Evolutionary conservation across 2,329 filamentous ascomycete species (phyloP).

Genomic region (Fusarium sp.): DNA sequence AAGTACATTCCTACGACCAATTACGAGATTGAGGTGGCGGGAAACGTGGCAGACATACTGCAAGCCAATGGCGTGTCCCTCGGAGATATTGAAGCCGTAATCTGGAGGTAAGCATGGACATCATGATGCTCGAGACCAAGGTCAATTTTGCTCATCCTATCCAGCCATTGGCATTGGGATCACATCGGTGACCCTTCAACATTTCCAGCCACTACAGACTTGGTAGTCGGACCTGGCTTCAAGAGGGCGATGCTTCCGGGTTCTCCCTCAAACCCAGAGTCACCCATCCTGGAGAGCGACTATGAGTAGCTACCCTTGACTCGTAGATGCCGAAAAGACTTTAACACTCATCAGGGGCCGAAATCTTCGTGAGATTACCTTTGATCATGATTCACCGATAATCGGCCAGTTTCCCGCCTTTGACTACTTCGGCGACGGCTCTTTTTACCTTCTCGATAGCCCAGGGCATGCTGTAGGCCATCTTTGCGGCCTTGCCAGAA

Average conservation of each 20-base stretch:
- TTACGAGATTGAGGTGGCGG: slow-evolving; percentile 42
- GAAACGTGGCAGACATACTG: slow-evolving; percentile 42
- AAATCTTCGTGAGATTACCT: slow-evolving; percentile 44
- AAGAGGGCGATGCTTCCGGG: slow-evolving; percentile 59
- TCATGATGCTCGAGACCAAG: too few relatives aligned
- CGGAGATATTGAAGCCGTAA: slow-evolving; percentile 32
- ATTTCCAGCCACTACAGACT: slow-evolving; percentile 58
- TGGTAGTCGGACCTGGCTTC: slow-evolving; percentile 67
- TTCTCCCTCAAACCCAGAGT: slow-evolving; percentile 54
- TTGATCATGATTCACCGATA: slow-evolving; percentile 39
- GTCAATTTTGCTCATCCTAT: not conserved
- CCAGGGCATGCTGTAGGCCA: slow-evolving; percentile 57
- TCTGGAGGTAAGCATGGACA: slow-evolving; percentile 30
- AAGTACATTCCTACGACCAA: slow-evolving; percentile 43
- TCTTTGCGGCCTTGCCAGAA: slow-evolving; percentile 55
- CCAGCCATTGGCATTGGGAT: slow-evolving; percentile 62
- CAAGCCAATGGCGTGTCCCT: slow-evolving; percentile 8
- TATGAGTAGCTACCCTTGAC: not conserved
- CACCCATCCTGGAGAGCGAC: slow-evolving; percentile 50
- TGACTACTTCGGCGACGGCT: slow-evolving; percentile 58
- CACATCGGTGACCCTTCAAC: slow-evolving; percentile 62
- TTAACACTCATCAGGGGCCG: slow-evolving; percentile 31
- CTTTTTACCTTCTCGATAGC: slow-evolving; percentile 55
- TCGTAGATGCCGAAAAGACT: not conserved
- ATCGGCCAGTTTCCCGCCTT: slow-evolving; percentile 53